phyloP scores from a whole-genome alignment of 2,329 filamentous ascomycete genomes.

The Monosporascus cannonballus region DNA sequence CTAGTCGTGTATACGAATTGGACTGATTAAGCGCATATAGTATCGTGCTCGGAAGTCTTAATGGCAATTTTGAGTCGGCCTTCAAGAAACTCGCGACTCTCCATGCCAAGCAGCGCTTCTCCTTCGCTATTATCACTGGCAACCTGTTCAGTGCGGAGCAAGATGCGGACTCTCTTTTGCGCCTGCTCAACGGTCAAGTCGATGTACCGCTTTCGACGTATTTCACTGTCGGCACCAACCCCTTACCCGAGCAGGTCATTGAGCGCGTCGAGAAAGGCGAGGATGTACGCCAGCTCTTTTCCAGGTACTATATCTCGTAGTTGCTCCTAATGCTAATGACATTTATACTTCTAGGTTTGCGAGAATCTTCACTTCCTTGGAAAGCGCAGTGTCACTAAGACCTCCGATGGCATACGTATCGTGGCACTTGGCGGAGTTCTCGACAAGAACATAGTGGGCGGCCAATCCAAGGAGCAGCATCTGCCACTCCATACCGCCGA shows the following conservation, averaged over 20 bases:
- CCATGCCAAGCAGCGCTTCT: slow-evolving; percentile 82
- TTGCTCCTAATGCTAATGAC: neutral
- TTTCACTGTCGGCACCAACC: slow-evolving; percentile 71
- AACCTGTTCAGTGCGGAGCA: slow-evolving; percentile 67
- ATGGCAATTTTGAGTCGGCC: slow-evolving; percentile 68
- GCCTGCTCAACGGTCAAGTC: slow-evolving; percentile 68
- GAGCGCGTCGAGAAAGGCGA: slow-evolving; percentile 69
- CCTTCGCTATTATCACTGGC: slow-evolving; percentile 77
- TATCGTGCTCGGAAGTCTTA: slow-evolving; percentile 76
- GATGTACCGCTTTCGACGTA: slow-evolving; percentile 78
- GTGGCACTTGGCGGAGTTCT: slow-evolving; percentile 76
- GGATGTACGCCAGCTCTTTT: slow-evolving; percentile 29
- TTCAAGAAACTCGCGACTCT: slow-evolving; percentile 76
- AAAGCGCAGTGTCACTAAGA: slow-evolving; percentile 82
- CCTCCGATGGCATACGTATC: slow-evolving; percentile 80
- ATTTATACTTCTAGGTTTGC: slow-evolving; percentile 50
- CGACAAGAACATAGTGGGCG: slow-evolving; percentile 53
- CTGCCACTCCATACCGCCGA: slow-evolving; percentile 71
- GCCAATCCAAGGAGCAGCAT: slow-evolving; percentile 64
- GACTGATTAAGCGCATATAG: slow-evolving; percentile 33
- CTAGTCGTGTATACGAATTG: neutral
- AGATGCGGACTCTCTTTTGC: slow-evolving; percentile 52
- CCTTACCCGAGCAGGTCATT: slow-evolving; percentile 65
- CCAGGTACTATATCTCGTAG: neutral
- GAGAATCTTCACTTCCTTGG: slow-evolving; percentile 88